These are phyloP conservation scores for Gymnopilus dilepis DNA, from an alignment of 768 basidiomycete species.

Conservation along the genomic window DNA sequence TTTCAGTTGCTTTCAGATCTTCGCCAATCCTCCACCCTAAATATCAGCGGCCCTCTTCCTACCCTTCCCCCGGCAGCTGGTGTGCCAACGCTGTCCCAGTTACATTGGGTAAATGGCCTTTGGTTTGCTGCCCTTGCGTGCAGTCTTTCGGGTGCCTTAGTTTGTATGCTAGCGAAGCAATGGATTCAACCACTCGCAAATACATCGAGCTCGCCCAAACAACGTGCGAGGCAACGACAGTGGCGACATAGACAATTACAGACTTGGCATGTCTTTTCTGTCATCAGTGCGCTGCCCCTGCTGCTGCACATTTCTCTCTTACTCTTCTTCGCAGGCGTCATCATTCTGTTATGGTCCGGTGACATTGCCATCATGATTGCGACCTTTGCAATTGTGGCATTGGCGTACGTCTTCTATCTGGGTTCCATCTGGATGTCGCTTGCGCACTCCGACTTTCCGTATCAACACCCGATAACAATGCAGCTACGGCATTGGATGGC, in stretches of 20 bases:
- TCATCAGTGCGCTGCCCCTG: slow-evolving; percentile 45
- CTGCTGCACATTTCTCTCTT: slow-evolving; percentile 46
- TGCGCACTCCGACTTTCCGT: slow-evolving; percentile 46
- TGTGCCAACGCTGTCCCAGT: slow-evolving; percentile 27
- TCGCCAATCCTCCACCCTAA: slow-evolving; percentile 15
- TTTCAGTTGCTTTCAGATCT: slow-evolving; percentile 33
- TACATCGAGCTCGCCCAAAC: slow-evolving; percentile 41
- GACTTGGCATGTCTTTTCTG: slow-evolving; percentile 43
- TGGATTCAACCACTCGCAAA: slow-evolving; percentile 45
- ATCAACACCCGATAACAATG: slow-evolving; percentile 45
- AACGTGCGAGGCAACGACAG: slow-evolving; percentile 44
- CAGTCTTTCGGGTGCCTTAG: slow-evolving; percentile 46
- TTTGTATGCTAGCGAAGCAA: slow-evolving; percentile 53
- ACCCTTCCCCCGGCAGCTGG: not conserved
- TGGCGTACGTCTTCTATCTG: slow-evolving; percentile 43
- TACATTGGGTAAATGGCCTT: slow-evolving; percentile 48
- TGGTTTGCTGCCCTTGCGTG: slow-evolving; percentile 51
- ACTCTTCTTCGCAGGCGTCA: slow-evolving; percentile 46
- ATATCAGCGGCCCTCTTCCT: slow-evolving; percentile 13
- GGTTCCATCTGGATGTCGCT: slow-evolving; percentile 44
- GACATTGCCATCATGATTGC: slow-evolving; percentile 38
- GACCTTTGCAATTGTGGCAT: slow-evolving; percentile 39
- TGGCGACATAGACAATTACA: slow-evolving; percentile 39
- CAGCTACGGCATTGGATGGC: slow-evolving; percentile 33
- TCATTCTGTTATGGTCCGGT: slow-evolving; percentile 46